Base-by-base conservation (phyloP, 495 filamentous ascomycete genomes). In the Trichoderma gamsii region DNA sequence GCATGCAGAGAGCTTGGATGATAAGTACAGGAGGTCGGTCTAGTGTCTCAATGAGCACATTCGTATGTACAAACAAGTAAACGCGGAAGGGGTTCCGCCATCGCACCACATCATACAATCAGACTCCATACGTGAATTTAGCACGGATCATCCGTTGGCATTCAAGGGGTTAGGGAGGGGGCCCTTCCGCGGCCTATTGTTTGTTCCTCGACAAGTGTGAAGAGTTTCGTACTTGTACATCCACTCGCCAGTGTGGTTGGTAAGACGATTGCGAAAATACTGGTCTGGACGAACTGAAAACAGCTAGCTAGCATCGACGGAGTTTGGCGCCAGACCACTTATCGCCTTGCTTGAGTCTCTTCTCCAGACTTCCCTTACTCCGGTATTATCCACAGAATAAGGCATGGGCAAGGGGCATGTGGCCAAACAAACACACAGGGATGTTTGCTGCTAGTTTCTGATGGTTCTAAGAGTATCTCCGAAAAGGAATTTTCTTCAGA, bases 121-220 rank as follows among this genome's bases (percentile, higher is more conserved):
- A 38, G 4, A 38, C 35, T 38, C 35, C 35, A 38, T 38, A 38
- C 2, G 18, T n/a, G 49, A 21, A 18, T 18, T 18, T 52, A n/a
- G 49, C 49, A 52, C 49, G 49, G 49, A 52, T 52, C 49, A 52
- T 52, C 49, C 18, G 16, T 52, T 52, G 49, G n/a, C 18, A 52
- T 16, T 4, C 2, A 18, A 16, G 12, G 18, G 44, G 44, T n/a
- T n/a, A n/a, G 44, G 44, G 13, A 16, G 43, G 44, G 44, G 44
- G 43, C 32, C 32, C 32, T 35, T 35, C 32, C 32, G 32, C 32
- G 32, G 32, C 32, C 32, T 35, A 35, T 38, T 38, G 35, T 38
- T 38, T 38, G 29, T 1, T 29, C 29, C 29, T 29, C 29, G 1
- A 29, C 29, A 29, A 29, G 29, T 29, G 29, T 38, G 35, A 38